Base-by-base conservation (phyloP, 23 red algal genomes). In the Gracilaria gracilis region DNA sequence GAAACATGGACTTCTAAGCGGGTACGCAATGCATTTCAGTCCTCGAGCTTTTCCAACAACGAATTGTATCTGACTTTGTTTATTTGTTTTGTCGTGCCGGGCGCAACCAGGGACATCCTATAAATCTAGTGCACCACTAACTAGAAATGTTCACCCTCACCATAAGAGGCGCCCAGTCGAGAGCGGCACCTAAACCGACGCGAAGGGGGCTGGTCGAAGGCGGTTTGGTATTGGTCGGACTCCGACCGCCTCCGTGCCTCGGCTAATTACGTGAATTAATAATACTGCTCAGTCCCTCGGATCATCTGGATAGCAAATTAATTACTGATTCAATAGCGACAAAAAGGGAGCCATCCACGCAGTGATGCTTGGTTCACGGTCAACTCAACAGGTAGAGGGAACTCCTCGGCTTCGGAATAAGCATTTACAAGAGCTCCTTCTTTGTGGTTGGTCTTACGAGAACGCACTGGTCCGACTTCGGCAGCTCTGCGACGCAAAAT, bases 1-100 rank as follows among this genome's bases (percentile, higher is more conserved):
- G 84, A 65, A 25, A 38, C 71, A 7, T 94, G 91, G 91, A 65
- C 35, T 42, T 61, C 55, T 12, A 84, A 62, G 32, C 57, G 53
- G 75, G 87, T 81, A 91, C 3, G 87, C 32, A 12, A 35, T 71
- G 17, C 27, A 40, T 49, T 77, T 69, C 17, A 36, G 11, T 55
- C 51, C 11, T 19, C 51, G 17, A 15, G 51, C 51, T 20, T 55
- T 15, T 55, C 17, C 19, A 1, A 55, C 7, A 20, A 20, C 8
- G 7, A 19, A 19, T 55, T 55, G 7, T 55, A 55, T 55, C 51
- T 55, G 51, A 55, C 51, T 2, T 62, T 8, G 2, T 9, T 62
- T 62, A 4, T 9, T 29, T 29, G 59, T 29, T 11, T 62, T 62
- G 24, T 36, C 23, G 7, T 36, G 8, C 27, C 25, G 28, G 72